These are phyloP conservation scores for Nicotiana attenuata DNA, from an alignment of 257 asterid species.

Conservation along the genomic window DNA sequence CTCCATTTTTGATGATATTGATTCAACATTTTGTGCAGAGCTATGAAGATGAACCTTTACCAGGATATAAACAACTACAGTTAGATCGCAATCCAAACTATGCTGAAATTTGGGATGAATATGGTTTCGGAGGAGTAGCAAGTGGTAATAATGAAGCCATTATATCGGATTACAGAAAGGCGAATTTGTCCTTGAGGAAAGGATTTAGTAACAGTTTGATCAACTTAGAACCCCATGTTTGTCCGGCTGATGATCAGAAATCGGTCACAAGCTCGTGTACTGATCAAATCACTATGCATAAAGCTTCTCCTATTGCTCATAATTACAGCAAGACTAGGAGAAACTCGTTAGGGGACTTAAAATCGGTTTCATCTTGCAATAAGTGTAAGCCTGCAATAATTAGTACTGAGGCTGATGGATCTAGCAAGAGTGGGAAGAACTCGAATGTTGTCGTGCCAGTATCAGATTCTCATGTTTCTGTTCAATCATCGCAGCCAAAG, in stretches of 20 bases:
- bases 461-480: constrained; percentile 67
- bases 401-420: constrained; percentile 39
- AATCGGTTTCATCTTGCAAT: constrained; percentile 60
- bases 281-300: constrained; percentile 18
- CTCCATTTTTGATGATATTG: constrained; percentile 5
- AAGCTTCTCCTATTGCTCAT: constrained; percentile 41
- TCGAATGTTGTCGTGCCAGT: constrained; percentile 59
- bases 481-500: constrained; percentile 45
- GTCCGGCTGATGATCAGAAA: constrained; percentile 42
- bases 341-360: constrained; percentile 60
- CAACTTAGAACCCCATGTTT: constrained; percentile 31
- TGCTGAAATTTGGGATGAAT: constrained; percentile 54
- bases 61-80: constrained; percentile 52
- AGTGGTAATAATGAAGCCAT: constrained; percentile 32
- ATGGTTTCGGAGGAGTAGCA: constrained; percentile 26
- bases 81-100: constrained; percentile 44
- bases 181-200: constrained; percentile 44
- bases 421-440: constrained; percentile 35
- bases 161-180: constrained; percentile 44
- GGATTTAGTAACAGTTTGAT: constrained; percentile 21
- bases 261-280: constrained; percentile 40
- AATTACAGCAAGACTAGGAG: constrained; percentile 42
- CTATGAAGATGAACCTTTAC: constrained; percentile 68
- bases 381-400: constrained; percentile 58
- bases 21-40: constrained; percentile 40